Evolutionary conservation across 495 filamentous ascomycete genomes (phyloP), one percentile per base, ranked within the genome.

Genomic region (Annulohypoxylon nitens): DNA sequence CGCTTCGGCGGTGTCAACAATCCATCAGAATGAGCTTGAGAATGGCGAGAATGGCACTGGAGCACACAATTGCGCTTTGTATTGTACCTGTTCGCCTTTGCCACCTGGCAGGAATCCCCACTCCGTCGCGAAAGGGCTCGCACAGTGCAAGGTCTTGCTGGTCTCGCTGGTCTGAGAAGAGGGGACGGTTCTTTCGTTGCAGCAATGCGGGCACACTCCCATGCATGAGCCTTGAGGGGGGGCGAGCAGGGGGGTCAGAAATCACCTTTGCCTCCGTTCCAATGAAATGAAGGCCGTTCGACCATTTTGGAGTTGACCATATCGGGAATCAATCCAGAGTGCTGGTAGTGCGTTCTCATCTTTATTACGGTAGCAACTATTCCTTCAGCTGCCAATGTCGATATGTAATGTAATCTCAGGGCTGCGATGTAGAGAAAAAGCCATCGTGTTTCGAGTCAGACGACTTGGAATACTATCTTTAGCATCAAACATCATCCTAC

Each of bases 241-340:
- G 67, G 58, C 14, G 58, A 68, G 41, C 67, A 70, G 72, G 72
- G 30, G 30, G 72, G 64, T 61, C 41, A 16, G 41, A 64, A 61
- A 68, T 74, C 67, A 63, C 62, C 63, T 43, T 50, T 70, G 67
- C 63, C 67, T 75, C 72, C 72, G 72, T 75, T 67, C 72, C 72
- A 75, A 75, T 75, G 60, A 71, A 57, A 75, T 71, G 51, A 45
- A 71, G 72, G 72, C 72, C 63, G 67, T 62, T 75, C 72, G 72
- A 75, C 72, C 61, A 61, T 75, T 75, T 75, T 75, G 72, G 72
- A 75, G 72, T 71, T 75, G 72, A 60, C 72, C 72, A 71, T 75
- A 70, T 75, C 67, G 72, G 72, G 72, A 75, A 75, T 68, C 72
- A 75, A 75, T 75, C 72, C 72, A 70, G 72, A 54, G 30, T 18